Evolutionary conservation across 176 grass and related monocot species (phyloP).

Genomic region (Raddia distichophylla): DNA sequence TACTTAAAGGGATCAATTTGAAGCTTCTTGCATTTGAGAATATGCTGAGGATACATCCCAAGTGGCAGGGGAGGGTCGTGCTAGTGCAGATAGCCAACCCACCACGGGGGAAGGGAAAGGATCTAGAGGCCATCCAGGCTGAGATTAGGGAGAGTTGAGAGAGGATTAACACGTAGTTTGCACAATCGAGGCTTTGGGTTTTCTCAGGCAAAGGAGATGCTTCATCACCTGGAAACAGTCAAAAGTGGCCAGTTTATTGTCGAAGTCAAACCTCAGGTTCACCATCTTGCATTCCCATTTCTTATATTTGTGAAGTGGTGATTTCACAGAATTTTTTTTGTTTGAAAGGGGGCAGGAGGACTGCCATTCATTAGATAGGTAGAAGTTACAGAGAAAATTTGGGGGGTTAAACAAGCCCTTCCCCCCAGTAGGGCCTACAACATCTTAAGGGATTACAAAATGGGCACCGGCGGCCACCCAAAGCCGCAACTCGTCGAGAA

Average conservation of each 20-base stretch:
- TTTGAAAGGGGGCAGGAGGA: too few relatives aligned
- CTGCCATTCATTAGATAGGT: too few relatives aligned
- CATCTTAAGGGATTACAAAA: too few relatives aligned
- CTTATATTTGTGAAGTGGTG: background rate
- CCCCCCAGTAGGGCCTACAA: too few relatives aligned
- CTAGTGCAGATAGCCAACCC: conserved; percentile 87
- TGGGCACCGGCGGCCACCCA: too few relatives aligned
- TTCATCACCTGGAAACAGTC: conserved; percentile 82
- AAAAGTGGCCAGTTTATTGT: conserved; percentile 90
- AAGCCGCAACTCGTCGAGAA: too few relatives aligned
- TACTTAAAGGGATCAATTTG: conserved; percentile 87
- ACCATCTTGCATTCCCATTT: conserved; percentile 24
- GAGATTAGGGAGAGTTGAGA: conserved; percentile 68
- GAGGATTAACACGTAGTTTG: conserved; percentile 61
- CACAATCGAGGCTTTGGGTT: conserved; percentile 71
- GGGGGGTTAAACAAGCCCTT: too few relatives aligned
- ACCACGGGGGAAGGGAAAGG: conserved; percentile 69
- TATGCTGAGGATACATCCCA: conserved; percentile 67
- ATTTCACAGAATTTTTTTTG: background rate
- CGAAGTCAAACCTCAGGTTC: conserved; percentile 92
- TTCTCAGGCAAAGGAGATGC: conserved; percentile 80
- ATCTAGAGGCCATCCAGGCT: conserved; percentile 61
- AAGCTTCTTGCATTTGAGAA: conserved; percentile 87
- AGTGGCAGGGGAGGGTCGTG: conserved; percentile 75
- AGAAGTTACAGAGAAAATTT: too few relatives aligned